Base-by-base conservation (phyloP, 1,284 basidiomycete genomes). In the Ganoderma resinaceum region DNA sequence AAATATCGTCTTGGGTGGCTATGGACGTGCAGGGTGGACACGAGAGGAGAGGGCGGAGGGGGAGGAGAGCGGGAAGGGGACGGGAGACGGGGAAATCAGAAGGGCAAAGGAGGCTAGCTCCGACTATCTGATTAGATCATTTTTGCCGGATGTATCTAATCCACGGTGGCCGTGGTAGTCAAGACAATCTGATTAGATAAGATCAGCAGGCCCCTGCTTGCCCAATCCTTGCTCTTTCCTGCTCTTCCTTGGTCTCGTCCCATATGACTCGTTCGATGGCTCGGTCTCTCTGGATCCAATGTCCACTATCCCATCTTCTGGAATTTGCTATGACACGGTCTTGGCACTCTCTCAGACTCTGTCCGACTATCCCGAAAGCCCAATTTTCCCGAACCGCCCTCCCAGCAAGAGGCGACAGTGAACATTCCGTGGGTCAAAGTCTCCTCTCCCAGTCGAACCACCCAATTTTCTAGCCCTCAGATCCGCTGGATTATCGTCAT, bases 91-190 rank as follows among this genome's bases (percentile, higher is more conserved):
- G 55, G 52, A 61, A 33, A 58, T 23, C 23, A 26, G 55, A 37
- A 8, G 4, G 40, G 26, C 35, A 42, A 5, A 9, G 29, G 9
- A 61, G 11, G 18, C 20, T 14, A 35, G 29, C 26, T 59, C 61
- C 58, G 33, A 23, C 63, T 70, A 72, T 72, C 73, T 70, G 73
- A 74, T 74, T 68, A 74, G 73, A 74, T 74, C 67, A 68, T 26
- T 9, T 4, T 43, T 31, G 55, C 43, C 29, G 29, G 43, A 59
- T 12, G 46, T 42, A 70, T 68, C 69, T 70, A 63, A 69, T 70
- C 68, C 66, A n/a, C 61, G 43, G 31, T 37, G 43, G 31, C 43
- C 38, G 53, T 38, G 12, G 52, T 35, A 38, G 57, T 37, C 37
- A 6, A 40, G 42, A 18, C 37, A 64, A 74, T 74, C 73, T 66